Base-by-base conservation (phyloP, 2,329 filamentous ascomycete species). In the Hypoxylon sp. region DNA sequence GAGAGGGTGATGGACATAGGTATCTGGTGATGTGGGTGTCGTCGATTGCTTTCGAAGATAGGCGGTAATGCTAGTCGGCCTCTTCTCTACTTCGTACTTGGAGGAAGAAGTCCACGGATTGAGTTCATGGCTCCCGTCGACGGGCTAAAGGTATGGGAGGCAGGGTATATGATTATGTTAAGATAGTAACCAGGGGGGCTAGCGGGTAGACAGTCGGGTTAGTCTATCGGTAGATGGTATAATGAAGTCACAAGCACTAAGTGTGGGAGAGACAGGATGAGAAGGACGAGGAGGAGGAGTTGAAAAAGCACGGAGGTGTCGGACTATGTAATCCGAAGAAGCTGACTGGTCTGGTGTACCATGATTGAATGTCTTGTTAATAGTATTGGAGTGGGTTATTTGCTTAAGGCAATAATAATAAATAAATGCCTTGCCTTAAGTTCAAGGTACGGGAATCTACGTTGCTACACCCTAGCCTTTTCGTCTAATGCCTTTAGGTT, bases 271-370 rank as follows among this genome's bases (percentile, higher is more conserved):
- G 32, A 30, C 46, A 56, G 57, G 51, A 43, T 38, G 23, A 25
- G 9, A 25, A 9, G 21, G 21, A 37, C 32, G 49, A 56, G 57
- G 52, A 43, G 40, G 23, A n/a, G n/a, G n/a, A n/a, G n/a, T n/a
- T n/a, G n/a, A n/a, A n/a, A n/a, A n/a, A n/a, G n/a, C n/a, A 35
- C 54, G 61, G 61, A 64, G 47, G 30, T 46, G 51, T 59, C 53
- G 54, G 53, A 50, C 40, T 45, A 46, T 51, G 58, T 59, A 60
- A 64, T 58, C 56, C 37, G 55, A 51, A 52, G 34, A 44, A 52
- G 23, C 36, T 57, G 54, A 59, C 42, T 62, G 58, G 61, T n/a
- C 17, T 43, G 38, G 38, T 27, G n/a, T 32, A 27, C n/a, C n/a
- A 7, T 6, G 34, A 38, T 25, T 21, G 31, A 35, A 32, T 31